These are phyloP conservation scores for Pugionium cornutum DNA, from an alignment of 345 rosid species.

Conservation along the genomic window DNA sequence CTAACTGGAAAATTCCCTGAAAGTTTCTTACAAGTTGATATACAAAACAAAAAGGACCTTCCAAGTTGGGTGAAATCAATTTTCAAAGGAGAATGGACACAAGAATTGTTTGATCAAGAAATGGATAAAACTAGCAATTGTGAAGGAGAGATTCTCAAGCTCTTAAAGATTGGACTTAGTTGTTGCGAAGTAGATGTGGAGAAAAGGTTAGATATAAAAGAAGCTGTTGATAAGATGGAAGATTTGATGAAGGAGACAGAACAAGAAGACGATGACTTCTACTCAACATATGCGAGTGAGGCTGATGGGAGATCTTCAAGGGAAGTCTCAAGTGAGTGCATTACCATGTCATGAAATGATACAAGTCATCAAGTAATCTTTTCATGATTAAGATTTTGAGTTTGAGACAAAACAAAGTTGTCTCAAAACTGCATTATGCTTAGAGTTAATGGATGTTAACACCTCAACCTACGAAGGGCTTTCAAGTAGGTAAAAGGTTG, in stretches of 20 bases:
- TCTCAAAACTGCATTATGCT: neutral
- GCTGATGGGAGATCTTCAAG: constrained; percentile 44
- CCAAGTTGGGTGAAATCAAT: constrained; percentile 53
- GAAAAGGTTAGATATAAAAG: constrained; percentile 73
- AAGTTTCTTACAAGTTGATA: constrained; percentile 48
- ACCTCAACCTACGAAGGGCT: neutral
- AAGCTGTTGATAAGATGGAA: constrained; percentile 59
- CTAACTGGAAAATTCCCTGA: constrained; percentile 66
- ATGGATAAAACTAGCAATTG: constrained; percentile 42
- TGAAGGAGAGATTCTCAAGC: constrained; percentile 53
- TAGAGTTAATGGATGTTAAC: neutral
- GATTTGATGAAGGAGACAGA: constrained; percentile 53
- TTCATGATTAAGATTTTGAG: neutral
- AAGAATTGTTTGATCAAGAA: constrained; percentile 58
- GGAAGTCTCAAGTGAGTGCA: constrained; percentile 34
- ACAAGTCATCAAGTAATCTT: constrained; percentile 8
- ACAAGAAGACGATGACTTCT: constrained; percentile 57
- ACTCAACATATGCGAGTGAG: constrained; percentile 56
- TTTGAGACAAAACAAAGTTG: neutral
- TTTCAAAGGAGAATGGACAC: constrained; percentile 37
- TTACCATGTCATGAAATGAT: constrained; percentile 22
- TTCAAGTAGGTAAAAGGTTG: too few species aligned
- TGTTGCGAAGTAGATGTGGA: constrained; percentile 74
- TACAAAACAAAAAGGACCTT: constrained; percentile 48
- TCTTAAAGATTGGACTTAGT: constrained; percentile 63